Percentiles rank a stretch among this genome's conserved stretches.
Evolutionary conservation across 495 filamentous ascomycete genomes (phyloP).

Genomic region (Podospora pseudoanserina): DNA sequence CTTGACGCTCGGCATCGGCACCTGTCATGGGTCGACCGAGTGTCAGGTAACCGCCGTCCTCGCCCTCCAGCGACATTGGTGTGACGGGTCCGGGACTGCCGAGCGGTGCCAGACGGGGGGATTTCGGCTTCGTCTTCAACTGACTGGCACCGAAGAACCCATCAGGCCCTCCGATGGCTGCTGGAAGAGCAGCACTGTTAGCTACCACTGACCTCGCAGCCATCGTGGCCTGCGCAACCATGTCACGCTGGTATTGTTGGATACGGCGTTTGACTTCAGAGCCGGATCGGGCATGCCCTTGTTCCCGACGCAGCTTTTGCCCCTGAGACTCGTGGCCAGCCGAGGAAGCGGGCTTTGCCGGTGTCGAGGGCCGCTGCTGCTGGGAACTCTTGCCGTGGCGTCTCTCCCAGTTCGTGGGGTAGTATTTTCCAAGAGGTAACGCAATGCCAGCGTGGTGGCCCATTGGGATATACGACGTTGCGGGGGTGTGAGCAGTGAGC

Average conservation of each 20-base stretch:
- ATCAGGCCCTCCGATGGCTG: neutral
- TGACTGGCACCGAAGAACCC: constrained; percentile 8
- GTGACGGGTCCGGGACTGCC: constrained; percentile 71
- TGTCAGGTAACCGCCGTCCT: constrained; percentile 49
- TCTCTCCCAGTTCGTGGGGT: constrained; percentile 50
- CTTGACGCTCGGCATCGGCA: neutral
- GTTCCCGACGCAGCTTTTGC: constrained; percentile 15
- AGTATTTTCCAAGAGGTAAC: constrained; percentile 38
- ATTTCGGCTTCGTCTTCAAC: constrained; percentile 49
- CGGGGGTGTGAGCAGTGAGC: neutral
- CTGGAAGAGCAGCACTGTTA: neutral
- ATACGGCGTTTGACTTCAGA: constrained; percentile 49
- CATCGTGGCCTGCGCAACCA: constrained; percentile 51
- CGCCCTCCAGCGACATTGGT: constrained; percentile 64
- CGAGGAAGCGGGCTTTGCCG: constrained; percentile 15
- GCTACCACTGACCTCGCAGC: neutral
- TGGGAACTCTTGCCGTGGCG: constrained; percentile 22
- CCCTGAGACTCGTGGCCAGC: constrained; percentile 28
- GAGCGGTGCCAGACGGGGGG: constrained; percentile 63
- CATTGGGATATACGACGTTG: constrained; percentile 33
- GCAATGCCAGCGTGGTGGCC: constrained; percentile 22
- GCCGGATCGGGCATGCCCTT: constrained; percentile 32
- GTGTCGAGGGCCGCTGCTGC: constrained; percentile 15
- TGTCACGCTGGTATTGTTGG: constrained; percentile 59
- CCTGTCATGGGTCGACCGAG: constrained; percentile 31